A percentile compares a stretch with the other conserved stretches of the same genome.
These are phyloP conservation scores for Panicum virgatum DNA, from an alignment of 202 grass and related monocot species.

Conservation along the genomic window DNA sequence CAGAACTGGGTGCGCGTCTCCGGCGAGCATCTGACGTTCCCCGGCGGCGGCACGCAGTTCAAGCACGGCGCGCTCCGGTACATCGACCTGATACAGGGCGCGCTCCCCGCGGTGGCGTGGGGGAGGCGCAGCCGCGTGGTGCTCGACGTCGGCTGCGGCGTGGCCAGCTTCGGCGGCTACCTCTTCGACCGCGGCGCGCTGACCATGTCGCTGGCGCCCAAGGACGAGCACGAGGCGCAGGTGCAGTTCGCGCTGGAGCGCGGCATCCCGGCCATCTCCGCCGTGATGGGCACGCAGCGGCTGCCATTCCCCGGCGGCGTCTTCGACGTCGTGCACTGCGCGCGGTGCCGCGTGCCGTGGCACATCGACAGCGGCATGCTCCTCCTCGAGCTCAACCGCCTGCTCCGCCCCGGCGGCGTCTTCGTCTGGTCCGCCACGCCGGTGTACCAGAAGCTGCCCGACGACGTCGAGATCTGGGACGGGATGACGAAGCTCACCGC, in stretches of 20 bases:
- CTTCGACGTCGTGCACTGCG: slow-evolving; percentile 92
- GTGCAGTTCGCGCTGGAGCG: slow-evolving; percentile 97
- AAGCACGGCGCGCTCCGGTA: slow-evolving; percentile 88
- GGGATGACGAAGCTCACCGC: slow-evolving; percentile 78
- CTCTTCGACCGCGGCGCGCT: slow-evolving; percentile 73
- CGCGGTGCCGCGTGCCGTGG: slow-evolving; percentile 94
- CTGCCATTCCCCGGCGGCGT: slow-evolving; percentile 72
- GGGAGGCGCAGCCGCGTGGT: slow-evolving; percentile 61
- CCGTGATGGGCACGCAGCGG: slow-evolving; percentile 88
- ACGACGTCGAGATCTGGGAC: slow-evolving; percentile 91
- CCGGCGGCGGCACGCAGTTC: slow-evolving; percentile 96
- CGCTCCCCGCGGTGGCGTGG: slow-evolving; percentile 64
- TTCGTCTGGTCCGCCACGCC: slow-evolving; percentile 98
- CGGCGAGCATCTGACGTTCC: slow-evolving; percentile 89
- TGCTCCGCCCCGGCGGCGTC: slow-evolving; percentile 86
- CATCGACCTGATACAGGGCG: slow-evolving; percentile 75
- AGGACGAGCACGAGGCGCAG: slow-evolving; percentile 97
- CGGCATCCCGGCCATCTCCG: slow-evolving; percentile 87
- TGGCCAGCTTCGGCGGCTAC: slow-evolving; percentile 90
- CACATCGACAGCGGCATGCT: slow-evolving; percentile 83
- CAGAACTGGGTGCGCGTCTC: slow-evolving; percentile 97
- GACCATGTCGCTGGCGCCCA: slow-evolving; percentile 94
- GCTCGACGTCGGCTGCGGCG: slow-evolving; percentile 92
- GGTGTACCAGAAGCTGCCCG: slow-evolving; percentile 72
- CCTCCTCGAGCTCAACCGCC: slow-evolving; percentile 79